Conservation (phyloP, 345 rosid genomes). For the Eucalyptus curtisii region DNA sequence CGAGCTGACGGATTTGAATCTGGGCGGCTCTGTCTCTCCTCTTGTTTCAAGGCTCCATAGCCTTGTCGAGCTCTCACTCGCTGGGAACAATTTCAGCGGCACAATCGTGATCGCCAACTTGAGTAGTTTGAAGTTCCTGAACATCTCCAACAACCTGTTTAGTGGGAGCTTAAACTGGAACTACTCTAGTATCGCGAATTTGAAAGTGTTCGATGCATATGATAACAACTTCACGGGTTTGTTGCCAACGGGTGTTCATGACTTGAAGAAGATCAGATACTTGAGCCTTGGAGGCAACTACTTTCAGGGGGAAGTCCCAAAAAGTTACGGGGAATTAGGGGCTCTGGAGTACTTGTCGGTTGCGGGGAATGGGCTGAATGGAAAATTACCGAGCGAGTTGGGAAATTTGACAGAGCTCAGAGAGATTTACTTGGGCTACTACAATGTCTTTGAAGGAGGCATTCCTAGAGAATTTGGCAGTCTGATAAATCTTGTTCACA, state of each 20-base stretch:
- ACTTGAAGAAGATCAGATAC: slow-evolving; percentile 20
- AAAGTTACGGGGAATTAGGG: slow-evolving; percentile 19
- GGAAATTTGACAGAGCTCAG: slow-evolving; percentile 42
- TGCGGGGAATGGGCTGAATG: slow-evolving; percentile 43
- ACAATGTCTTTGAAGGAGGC: slow-evolving; percentile 42
- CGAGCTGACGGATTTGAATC: background rate
- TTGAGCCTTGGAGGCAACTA: slow-evolving; percentile 64
- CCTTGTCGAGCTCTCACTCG: background rate
- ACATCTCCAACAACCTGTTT: slow-evolving; percentile 49
- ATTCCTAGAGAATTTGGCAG: slow-evolving; percentile 46
- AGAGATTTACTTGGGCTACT: slow-evolving; percentile 49
- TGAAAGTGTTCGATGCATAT: slow-evolving; percentile 38
- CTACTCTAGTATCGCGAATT: slow-evolving; percentile 15
- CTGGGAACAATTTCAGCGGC: slow-evolving; percentile 25
- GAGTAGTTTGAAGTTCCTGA: slow-evolving; percentile 24
- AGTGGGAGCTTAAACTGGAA: slow-evolving; percentile 35
- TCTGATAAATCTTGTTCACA: slow-evolving; percentile 28
- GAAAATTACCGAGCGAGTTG: slow-evolving; percentile 38
- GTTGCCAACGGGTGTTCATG: slow-evolving; percentile 27
- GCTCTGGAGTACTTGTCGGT: slow-evolving; percentile 37
- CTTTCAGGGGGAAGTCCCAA: slow-evolving; percentile 41
- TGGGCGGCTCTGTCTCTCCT: background rate
- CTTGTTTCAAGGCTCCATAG: background rate
- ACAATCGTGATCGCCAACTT: slow-evolving; percentile 22
- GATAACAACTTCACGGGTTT: slow-evolving; percentile 45